Conservation (phyloP, 257 asterid species). For the Mitragyna speciosa region DNA sequence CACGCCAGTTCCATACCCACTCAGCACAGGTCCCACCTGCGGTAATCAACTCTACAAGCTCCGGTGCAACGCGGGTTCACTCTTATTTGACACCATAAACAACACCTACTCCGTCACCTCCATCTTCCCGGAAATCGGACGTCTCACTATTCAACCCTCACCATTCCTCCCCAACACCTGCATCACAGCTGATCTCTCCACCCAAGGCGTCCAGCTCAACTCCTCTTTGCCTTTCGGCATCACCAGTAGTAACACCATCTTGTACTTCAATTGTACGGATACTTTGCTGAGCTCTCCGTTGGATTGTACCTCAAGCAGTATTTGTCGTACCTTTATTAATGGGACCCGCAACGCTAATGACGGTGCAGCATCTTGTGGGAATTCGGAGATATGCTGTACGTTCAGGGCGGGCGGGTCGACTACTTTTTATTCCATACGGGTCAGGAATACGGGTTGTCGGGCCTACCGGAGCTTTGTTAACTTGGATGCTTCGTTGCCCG, state of each 20-base stretch:
- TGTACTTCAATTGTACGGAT: conserved; percentile 62
- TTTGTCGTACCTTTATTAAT: conserved; percentile 67
- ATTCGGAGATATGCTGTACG: conserved; percentile 54
- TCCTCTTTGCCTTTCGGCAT: conserved; percentile 70
- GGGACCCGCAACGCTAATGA: conserved; percentile 20
- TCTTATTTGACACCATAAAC: conserved; percentile 58
- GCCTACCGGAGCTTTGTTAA: conserved; percentile 84
- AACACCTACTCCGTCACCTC: conserved; percentile 70
- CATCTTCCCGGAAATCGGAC: conserved; percentile 49
- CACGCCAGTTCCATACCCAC: conserved; percentile 76
- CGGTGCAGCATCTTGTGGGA: conserved; percentile 30
- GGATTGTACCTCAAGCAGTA: conserved; percentile 59
- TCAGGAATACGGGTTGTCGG: conserved; percentile 58
- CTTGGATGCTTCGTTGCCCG: conserved; percentile 53
- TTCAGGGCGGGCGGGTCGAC: conserved; percentile 78
- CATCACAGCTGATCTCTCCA: conserved; percentile 57
- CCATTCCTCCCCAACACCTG: conserved; percentile 62
- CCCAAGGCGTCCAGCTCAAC: conserved; percentile 69
- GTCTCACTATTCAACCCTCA: conserved; percentile 61
- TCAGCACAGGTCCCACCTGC: conserved; percentile 71
- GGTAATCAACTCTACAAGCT: conserved; percentile 69
- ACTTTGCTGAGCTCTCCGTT: conserved; percentile 43
- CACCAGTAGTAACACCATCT: conserved; percentile 73
- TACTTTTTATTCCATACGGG: conserved; percentile 52
- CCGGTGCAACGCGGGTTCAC: conserved; percentile 49